Percentiles rank a stretch among this genome's conserved stretches.
phyloP scores from a whole-genome alignment of 208 protist species.

The Crithidia bombi region DNA sequence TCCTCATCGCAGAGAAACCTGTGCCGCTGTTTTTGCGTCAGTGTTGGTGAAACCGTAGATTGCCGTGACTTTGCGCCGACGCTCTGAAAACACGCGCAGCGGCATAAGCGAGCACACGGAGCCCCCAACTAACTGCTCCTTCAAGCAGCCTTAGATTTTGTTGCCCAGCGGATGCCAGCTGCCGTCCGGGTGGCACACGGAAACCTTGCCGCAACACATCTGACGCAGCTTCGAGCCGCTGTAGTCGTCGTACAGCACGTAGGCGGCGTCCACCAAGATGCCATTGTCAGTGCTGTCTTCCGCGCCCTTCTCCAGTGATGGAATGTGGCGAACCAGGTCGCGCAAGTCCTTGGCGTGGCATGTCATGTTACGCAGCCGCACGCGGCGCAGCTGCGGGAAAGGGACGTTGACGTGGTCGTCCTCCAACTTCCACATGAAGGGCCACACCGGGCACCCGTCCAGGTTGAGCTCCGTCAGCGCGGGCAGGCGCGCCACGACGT shows the following conservation, averaged over 20 bases:
- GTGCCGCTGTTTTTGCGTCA: too few relatives aligned
- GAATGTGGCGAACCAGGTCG: conserved; percentile 18
- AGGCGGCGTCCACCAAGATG: conserved; percentile 21
- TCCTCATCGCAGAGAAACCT: too few relatives aligned
- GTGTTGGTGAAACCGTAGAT: too few relatives aligned
- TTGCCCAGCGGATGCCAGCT: conserved; percentile 13
- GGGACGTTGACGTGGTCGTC: conserved; percentile 7
- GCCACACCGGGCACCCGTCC: conserved; percentile 21
- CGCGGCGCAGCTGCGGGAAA: conserved; percentile 18
- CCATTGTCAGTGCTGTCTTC: conserved; percentile 10
- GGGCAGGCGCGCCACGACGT: conserved; percentile 13
- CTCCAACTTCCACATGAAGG: conserved; percentile 20
- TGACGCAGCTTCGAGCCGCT: conserved; percentile 11
- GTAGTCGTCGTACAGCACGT: conserved; percentile 20
- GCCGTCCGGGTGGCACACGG: conserved; percentile 18
- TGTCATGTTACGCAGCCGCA: conserved; percentile 22
- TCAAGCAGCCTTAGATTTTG: not conserved
- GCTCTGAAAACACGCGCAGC: not conserved
- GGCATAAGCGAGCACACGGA: not conserved
- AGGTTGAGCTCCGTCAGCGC: conserved; percentile 14
- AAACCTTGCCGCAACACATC: conserved; percentile 28
- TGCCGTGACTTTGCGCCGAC: too few relatives aligned
- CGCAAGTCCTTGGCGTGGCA: conserved; percentile 23
- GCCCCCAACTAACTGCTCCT: not conserved
- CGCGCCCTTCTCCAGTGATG: conserved; percentile 11